Base-by-base conservation (phyloP, 1,284 basidiomycete species). In the Athelia psychrophila region DNA sequence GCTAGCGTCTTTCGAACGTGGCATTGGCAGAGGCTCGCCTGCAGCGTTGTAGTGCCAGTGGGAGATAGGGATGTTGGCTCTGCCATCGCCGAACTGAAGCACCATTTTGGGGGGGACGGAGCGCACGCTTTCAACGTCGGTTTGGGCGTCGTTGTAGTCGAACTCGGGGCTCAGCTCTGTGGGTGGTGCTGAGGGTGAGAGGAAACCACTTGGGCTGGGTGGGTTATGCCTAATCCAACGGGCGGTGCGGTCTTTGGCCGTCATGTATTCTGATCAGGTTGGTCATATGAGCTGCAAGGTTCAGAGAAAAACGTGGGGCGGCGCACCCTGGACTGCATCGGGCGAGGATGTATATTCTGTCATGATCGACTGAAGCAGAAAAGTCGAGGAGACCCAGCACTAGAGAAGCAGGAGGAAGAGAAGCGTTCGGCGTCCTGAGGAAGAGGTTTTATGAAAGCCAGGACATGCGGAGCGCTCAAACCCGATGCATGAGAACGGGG, bases 71-170 rank as follows among this genome's bases (percentile, higher is more conserved):
- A 42, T 6, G 38, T 42, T 16, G 8, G 38, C n/a, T 6, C 38
- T 6, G 8, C 38, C 38, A 42, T 42, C 38, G 20, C 38, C 38
- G 38, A 18, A 42, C 20, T 42, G 6, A 9, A 42, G 38, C 6
- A 42, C n/a, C 38, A 42, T 42, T 42, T 42, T 42, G n/a, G 38
- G 38, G 20, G 38, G 38, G n/a, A 42, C 38, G 20, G 38, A 42
- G 20, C 20, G 38, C 38, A 22, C 20, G 38, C 38, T 42, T 16
- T 42, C 38, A n/a, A 16, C 38, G 6, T 42, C 38, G 9, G 38
- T 8, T 22, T 6, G 38, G 6, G 20, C 20, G 16, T 9, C 38
- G 16, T 42, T 9, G 20, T n/a, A 6, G 38, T n/a, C 38, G 9
- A 22, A 18, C 6, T 42, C 38, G 16, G 10, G 12, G n/a, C 20